These are phyloP conservation scores for Metrosideros polymorpha DNA, from an alignment of 441 rosid genomes.

Conservation along the genomic window DNA sequence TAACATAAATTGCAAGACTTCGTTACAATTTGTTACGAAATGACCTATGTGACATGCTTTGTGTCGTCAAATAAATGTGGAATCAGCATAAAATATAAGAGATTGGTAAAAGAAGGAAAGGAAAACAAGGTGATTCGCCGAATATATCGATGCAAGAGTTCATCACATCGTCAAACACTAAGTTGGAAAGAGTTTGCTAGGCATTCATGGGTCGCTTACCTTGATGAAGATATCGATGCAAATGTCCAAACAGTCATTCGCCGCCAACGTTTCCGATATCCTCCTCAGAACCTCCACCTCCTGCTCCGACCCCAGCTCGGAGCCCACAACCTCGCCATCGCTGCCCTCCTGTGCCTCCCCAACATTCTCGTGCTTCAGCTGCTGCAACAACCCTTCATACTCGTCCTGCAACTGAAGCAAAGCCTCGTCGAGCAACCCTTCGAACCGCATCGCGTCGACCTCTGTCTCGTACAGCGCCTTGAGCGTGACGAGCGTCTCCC, in stretches of 20 bases:
- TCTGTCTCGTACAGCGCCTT: conserved; percentile 40
- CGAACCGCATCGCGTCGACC: conserved; percentile 54
- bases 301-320: conserved; percentile 32
- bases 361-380: conserved; percentile 29
- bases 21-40: neutral
- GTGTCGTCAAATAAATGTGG: neutral
- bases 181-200: neutral
- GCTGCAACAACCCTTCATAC: conserved; percentile 31
- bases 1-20: neutral
- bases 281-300: conserved; percentile 32
- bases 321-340: neutral
- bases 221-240: conserved; percentile 52
- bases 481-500: conserved; percentile 43
- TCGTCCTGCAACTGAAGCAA: conserved; percentile 52
- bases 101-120: neutral
- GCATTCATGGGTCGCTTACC: conserved; percentile 7
- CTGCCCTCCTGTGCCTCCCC: conserved; percentile 9
- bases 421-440: conserved; percentile 59
- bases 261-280: conserved; percentile 35
- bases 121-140: neutral
- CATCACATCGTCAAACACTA: neutral
- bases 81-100: neutral
- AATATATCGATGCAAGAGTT: neutral
- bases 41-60: neutral
- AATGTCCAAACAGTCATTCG: conserved; percentile 55